Evolutionary conservation across 2,329 filamentous ascomycete species (phyloP), one percentile per base, ranked within the genome.

Genomic region (Ascochyta rabiei): DNA sequence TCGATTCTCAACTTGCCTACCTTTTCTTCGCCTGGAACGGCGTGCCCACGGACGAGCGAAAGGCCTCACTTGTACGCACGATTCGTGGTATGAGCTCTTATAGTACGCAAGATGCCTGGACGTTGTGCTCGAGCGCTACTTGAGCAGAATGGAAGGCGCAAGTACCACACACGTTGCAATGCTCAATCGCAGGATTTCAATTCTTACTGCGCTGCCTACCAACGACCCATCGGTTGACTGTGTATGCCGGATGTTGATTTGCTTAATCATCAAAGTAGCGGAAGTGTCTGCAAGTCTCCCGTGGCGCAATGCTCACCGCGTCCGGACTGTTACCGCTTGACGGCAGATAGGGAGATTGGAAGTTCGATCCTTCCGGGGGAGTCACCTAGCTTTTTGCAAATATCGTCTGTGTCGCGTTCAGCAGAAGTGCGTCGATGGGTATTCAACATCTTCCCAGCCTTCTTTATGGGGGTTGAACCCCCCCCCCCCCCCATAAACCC

Each of bases 331-430:
- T 49, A 48, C 44, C 31, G 31, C 26, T 30, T 6, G 15, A 40
- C 13, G 51, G 45, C 45, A 54, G 44, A 49, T 49, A 34, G 51
- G 51, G 51, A 48, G 34, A 54, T 21, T 54, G 33, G 40, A 49
- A 48, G 40, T 54, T 54, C 40, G 45, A 54, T 49, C 51, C 45
- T 54, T 54, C 51, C 39, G 33, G 39, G 40, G 51, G 51, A 48
- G 45, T 23, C 7, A 9, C 19, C 13, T 40, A 6, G 4, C 10
- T 13, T 48, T 44, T 54, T 49, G 19, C 21, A 6, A 13, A 2
- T 42, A 8, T 42, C 16, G 19, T 34, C n/a, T 31, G 12, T 10
- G 28, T 30, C 12, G 16, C 40, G 8, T 30, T 6, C 16, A n/a
- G n/a, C 37, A 24, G 24, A 23, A n/a, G n/a, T n/a, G 19, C 28